Base-by-base conservation (phyloP, 176 grass and related monocot species). In the Carex pumila region DNA sequence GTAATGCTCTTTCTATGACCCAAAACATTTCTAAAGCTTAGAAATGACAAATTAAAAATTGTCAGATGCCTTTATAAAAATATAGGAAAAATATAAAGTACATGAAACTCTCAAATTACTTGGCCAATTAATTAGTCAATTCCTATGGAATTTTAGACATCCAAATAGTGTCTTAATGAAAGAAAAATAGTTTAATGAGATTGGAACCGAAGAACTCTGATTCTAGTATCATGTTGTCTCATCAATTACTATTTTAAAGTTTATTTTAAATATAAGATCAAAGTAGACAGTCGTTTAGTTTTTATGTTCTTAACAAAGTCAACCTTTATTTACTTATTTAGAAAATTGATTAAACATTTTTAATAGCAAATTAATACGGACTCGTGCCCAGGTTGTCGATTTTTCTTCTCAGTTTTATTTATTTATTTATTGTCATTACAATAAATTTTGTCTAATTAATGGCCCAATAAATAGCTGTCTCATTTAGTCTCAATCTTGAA, bases 401-500 rank as follows among this genome's bases (percentile, higher is more conserved):
- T 19, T 32, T 71, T 7, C 19, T 50, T 52, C 43, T 74, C 18
- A 1, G 19, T 50, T 52, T 25, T n/a, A n/a, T n/a, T n/a, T n/a
- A n/a, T n/a, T n/a, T n/a, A 52, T 25, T 74, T 12, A 52, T 17
- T 13, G 72, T 54, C 49, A 32, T 3, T 55, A 55, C 49, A 76
- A 54, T 76, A 32, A 21, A 29, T 55, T 14, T 29, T 29, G 2
- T 76, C 22, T 12, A 56, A 76, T 76, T 55, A 17, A 56, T 76
- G 72, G 49, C 25, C 25, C 49, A 55, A 32, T 76, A 76, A 76
- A 76, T 31, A 31, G 72, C 22, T 54, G 72, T 76, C 72, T 14
- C 72, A 53, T 30, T 76, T 50, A 76, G 72, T 76, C 72, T 14
- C 72, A 53, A 53, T 76, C 72, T 56, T 76, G 72, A 31, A 76